Percentiles rank a stretch among this genome's conserved stretches.
These are phyloP conservation scores for Pseudogymnoascus sp. DNA, from an alignment of 2,329 filamentous ascomycete genomes.

Conservation along the genomic window DNA sequence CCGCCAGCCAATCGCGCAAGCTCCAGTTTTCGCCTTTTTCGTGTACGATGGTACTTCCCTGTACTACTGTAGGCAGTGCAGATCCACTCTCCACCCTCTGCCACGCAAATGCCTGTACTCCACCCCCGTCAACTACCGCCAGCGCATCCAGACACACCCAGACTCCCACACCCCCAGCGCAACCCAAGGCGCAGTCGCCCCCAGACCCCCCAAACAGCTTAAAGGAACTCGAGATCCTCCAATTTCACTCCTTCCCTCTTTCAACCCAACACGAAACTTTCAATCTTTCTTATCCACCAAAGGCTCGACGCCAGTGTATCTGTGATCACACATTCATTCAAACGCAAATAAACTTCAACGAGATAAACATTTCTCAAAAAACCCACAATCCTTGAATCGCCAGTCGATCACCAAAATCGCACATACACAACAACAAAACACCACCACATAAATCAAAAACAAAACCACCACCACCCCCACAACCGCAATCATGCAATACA, in stretches of 20 bases:
- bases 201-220: neutral
- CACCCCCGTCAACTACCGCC: neutral
- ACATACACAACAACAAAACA: neutral
- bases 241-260: neutral
- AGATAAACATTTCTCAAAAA: constrained; percentile 8
- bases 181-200: neutral
- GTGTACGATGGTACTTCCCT: neutral
- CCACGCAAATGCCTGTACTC: neutral
- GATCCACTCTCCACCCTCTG: neutral
- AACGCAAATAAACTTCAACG: neutral
- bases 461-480: neutral
- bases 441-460: too few species aligned
- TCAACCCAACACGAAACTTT: neutral
- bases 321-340: neutral
- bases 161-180: too few species aligned
- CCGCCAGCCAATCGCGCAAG: neutral
- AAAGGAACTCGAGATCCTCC: neutral
- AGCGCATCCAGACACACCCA: neutral
- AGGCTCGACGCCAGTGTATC: constrained; percentile 5
- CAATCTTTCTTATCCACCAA: neutral
- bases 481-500: constrained; percentile 28
- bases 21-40: neutral
- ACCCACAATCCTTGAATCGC: neutral
- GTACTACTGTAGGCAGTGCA: neutral
- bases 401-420: neutral